Evolutionary conservation across 2,329 filamentous ascomycete genomes (phyloP), one percentile per base, ranked within the genome.

Genomic region (Sclerotinia minor): DNA sequence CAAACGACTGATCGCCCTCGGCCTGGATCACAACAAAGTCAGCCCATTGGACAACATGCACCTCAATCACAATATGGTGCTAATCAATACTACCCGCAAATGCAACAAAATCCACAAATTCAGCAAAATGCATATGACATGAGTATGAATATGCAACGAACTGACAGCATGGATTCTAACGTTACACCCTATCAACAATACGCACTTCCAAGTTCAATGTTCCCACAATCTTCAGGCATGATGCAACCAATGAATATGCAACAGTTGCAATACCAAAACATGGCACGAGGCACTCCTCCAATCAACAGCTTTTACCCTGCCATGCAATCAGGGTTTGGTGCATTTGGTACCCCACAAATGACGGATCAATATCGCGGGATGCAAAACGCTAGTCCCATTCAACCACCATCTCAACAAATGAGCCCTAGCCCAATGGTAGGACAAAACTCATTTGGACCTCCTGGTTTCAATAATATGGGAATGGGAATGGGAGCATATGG

Each of bases 291-390:
- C 21, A 69, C 73, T 11, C 83, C 84, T 17, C 83, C 83, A 13
- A 83, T 87, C 79, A 83, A 81, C 75, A 86, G 83, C 75, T 87
- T 81, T 77, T 89, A 83, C 74, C 82, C 84, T 5, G 76, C 79
- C 9, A 83, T 88, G 81, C 85, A 84, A 75, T 79, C 82, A 49
- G 83, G 83, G 0, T 87, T 83, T 73, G 81, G 79, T n/a, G 81
- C 79, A n/a, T 88, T 83, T 73, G 75, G 81, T 47, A 81, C 80
- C 71, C 79, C 84, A 9, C 77, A 64, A 35, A 26, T 82, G 1
- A 77, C 85, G 60, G 85, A 89, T 47, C 84, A 86, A 72, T 88
- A 84, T 74, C 83, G 85, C 68, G 81, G 79, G 69, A 77, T 85
- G 73, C 76, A 80, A 41, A 85, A 84, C 70, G 82, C 82, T 64